phyloP scores from a whole-genome alignment of 306 rosid species.

The Sphenostylis stenocarpa region DNA sequence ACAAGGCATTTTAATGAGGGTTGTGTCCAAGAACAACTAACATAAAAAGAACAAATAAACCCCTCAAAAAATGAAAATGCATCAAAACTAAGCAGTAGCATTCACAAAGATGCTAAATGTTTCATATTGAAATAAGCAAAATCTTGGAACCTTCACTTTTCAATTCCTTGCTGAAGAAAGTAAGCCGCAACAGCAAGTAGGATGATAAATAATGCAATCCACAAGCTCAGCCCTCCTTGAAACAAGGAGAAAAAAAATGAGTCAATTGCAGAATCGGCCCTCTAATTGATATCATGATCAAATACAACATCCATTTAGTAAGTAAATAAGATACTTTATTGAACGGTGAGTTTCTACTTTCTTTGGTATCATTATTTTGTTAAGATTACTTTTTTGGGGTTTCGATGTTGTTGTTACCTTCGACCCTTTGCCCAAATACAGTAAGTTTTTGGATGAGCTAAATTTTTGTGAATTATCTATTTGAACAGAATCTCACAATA shows the following conservation, averaged over 20 bases:
- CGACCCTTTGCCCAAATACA: not conserved
- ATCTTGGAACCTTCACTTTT: slow-evolving; percentile 24
- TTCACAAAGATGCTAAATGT: slow-evolving; percentile 7
- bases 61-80: slow-evolving; percentile 18
- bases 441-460: not conserved
- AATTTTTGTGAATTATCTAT: not conserved
- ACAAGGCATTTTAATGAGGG: slow-evolving; percentile 26
- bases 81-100: slow-evolving; percentile 13
- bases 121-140: slow-evolving; percentile 8
- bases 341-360: not conserved
- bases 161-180: slow-evolving; percentile 45
- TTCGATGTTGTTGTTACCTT: not conserved
- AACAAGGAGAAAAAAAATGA: not conserved
- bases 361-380: not conserved
- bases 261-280: not conserved
- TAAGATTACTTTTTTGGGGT: not conserved
- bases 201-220: slow-evolving; percentile 63
- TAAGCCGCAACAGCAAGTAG: slow-evolving; percentile 67
- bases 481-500: not conserved
- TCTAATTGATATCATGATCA: not conserved
- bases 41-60: not conserved
- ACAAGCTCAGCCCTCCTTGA: slow-evolving; percentile 69
- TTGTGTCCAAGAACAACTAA: not conserved
- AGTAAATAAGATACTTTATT: not conserved
- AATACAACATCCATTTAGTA: slow-evolving; percentile 11